Conservation (phyloP, 2,329 filamentous ascomycete species). For the Dactylellina sp. region DNA sequence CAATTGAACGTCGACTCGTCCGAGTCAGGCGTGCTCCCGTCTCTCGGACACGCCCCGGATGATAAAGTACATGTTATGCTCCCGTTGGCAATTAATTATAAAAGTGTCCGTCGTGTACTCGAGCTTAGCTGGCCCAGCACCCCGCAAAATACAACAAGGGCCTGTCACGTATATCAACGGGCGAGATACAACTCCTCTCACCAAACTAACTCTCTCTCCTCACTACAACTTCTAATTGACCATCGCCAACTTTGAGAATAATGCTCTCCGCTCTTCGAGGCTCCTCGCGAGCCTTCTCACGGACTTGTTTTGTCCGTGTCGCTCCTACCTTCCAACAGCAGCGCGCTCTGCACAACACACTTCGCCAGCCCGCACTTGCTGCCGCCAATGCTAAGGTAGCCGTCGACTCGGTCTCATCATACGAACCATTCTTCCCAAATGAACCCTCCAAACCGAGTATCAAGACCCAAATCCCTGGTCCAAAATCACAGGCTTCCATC, state of each 20-base stretch:
- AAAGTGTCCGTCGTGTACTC: constrained; percentile 54
- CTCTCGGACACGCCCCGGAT: constrained; percentile 41
- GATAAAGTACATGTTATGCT: constrained; percentile 10
- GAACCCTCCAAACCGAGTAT: constrained; percentile 59
- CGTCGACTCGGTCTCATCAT: constrained; percentile 50
- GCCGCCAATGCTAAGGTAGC: constrained; percentile 47
- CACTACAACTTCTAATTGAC: constrained; percentile 28
- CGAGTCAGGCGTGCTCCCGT: constrained; percentile 6
- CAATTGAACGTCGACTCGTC: constrained; percentile 9
- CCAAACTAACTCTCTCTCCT: too few species aligned
- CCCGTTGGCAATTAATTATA: constrained; percentile 12
- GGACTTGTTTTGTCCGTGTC: constrained; percentile 24
- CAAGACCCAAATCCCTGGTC: constrained; percentile 64
- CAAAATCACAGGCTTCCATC: constrained; percentile 63
- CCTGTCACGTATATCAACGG: not conserved
- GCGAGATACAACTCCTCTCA: not conserved
- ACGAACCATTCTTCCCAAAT: constrained; percentile 58
- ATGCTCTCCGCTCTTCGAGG: constrained; percentile 52
- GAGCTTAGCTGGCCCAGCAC: constrained; percentile 11
- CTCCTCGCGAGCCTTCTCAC: constrained; percentile 48
- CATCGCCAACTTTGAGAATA: constrained; percentile 1
- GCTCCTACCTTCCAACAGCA: constrained; percentile 46
- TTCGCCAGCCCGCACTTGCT: constrained; percentile 35
- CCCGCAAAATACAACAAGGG: constrained; percentile 30
- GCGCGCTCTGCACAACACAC: constrained; percentile 53